Conservation (phyloP, 352 stramenopile species). For the Pythium vanterpoolii region DNA sequence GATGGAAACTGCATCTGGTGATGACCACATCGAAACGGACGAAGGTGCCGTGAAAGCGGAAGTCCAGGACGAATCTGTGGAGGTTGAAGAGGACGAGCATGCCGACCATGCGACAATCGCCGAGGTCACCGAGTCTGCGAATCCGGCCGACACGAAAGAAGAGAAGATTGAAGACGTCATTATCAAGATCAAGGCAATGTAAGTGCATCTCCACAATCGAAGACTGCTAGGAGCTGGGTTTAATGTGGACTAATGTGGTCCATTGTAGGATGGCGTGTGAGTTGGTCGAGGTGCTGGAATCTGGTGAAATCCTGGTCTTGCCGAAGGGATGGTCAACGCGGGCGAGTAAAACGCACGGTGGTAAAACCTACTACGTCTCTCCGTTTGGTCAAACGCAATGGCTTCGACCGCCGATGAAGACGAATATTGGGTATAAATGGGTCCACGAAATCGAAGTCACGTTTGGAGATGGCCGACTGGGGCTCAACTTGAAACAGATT, state of each 20-base stretch:
- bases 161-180: constrained; percentile 62
- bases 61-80: background rate
- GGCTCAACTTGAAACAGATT: constrained; percentile 85
- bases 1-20: background rate
- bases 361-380: constrained; percentile 85
- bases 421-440: constrained; percentile 73
- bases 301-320: constrained; percentile 68
- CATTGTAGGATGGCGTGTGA: constrained; percentile 50
- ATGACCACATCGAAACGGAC: background rate
- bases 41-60: background rate
- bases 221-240: background rate
- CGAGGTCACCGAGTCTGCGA: constrained; percentile 27
- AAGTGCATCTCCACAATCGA: constrained; percentile 11
- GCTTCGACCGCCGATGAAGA: constrained; percentile 75
- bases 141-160: constrained; percentile 40
- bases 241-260: background rate
- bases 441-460: constrained; percentile 81
- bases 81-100: constrained; percentile 11
- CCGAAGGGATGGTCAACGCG: constrained; percentile 79
- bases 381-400: constrained; percentile 82
- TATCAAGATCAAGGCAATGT: constrained; percentile 56
- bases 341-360: constrained; percentile 77
- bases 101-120: constrained; percentile 49
- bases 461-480: constrained; percentile 72
- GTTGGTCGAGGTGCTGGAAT: constrained; percentile 54